Evolutionary conservation across 2,329 filamentous ascomycete genomes (phyloP).

Genomic region (Colletotrichum higginsianum): DNA sequence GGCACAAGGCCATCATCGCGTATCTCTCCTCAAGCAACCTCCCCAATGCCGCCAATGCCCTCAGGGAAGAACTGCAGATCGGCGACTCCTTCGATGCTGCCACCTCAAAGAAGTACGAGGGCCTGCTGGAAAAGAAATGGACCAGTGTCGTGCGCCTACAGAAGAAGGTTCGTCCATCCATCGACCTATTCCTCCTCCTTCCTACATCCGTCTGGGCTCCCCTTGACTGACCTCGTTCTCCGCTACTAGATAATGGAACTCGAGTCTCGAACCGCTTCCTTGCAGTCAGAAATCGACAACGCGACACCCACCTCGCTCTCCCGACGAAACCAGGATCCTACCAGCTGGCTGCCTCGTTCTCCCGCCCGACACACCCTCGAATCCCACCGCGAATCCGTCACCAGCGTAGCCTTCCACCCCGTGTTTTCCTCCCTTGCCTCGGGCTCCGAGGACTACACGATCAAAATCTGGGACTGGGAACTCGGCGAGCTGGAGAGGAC

Average conservation of each 20-base stretch:
- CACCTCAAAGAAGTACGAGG: slow-evolving; percentile 94
- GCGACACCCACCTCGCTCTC: slow-evolving; percentile 84
- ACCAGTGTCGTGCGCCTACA: slow-evolving; percentile 94
- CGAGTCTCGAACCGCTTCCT: slow-evolving; percentile 78
- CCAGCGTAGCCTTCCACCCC: slow-evolving; percentile 92
- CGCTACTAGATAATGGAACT: slow-evolving; percentile 90
- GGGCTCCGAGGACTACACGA: slow-evolving; percentile 91
- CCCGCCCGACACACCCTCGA: slow-evolving; percentile 87
- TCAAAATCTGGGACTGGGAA: slow-evolving; percentile 99
- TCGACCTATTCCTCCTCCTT: background rate
- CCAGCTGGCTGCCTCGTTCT: slow-evolving; percentile 87
- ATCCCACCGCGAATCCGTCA: slow-evolving; percentile 86
- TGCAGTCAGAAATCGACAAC: slow-evolving; percentile 89
- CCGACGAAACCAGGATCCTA: slow-evolving; percentile 85
- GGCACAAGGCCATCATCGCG: slow-evolving; percentile 94
- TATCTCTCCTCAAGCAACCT: slow-evolving; percentile 85
- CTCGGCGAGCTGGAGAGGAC: slow-evolving; percentile 91
- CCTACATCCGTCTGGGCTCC: background rate
- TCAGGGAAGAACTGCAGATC: slow-evolving; percentile 84
- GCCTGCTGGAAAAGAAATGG: slow-evolving; percentile 97
- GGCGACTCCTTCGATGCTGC: slow-evolving; percentile 80
- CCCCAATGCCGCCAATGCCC: slow-evolving; percentile 75
- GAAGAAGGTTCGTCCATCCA: slow-evolving; percentile 79
- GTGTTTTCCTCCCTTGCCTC: slow-evolving; percentile 92
- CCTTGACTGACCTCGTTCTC: slow-evolving; percentile 8